Base-by-base conservation (phyloP, 805 yeast species). In the Torulaspora delbrueckii region DNA sequence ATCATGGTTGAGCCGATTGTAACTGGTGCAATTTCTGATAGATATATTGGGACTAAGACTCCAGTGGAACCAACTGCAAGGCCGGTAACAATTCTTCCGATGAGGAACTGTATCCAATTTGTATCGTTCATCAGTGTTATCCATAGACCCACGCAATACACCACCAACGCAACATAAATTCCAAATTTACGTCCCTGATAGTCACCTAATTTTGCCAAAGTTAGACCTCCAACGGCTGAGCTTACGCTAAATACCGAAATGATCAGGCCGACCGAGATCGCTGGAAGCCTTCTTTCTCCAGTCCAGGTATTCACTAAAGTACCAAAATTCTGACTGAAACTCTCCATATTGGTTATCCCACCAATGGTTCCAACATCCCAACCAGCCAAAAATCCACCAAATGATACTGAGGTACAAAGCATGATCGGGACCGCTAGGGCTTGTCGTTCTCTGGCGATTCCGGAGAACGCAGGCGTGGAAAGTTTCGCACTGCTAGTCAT, bases 311-410 rank as follows among this genome's bases (percentile, higher is more conserved):
- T 50, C 2, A 42, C 26, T 14, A 30, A 8, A 38, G 67, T 63
- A 49, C 84, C 86, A 55, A 81, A 81, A 51, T 81, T 70, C 9
- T 58, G 46, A 42, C 66, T 59, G 60, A 74, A 81, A 51, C 80
- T 80, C 16, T 72, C 57, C 82, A 81, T 74, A 57, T 79, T 77
- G 25, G 81, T 77, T 50, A 82, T 75, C 44, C 87, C 86, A n/a
- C 85, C 81, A 59, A 83, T 79, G 46, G 84, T 81, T 58, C 88
- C 88, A 31, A 86, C 79, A 66, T 83, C 89, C 74, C 81, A 83
- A 42, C 89, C 89, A 55, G 81, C 81, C 28, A 81, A 79, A 59
- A 79, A 82, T 24, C 88, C 89, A 56, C 84, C 84, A 53, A 81
- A 81, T 5, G 86, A 81, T 44, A 82, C 77, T 43, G 77, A 56